Evolutionary conservation across 1,284 basidiomycete species (phyloP), one percentile per base, ranked within the genome.

Genomic region (Marasmius sp.): DNA sequence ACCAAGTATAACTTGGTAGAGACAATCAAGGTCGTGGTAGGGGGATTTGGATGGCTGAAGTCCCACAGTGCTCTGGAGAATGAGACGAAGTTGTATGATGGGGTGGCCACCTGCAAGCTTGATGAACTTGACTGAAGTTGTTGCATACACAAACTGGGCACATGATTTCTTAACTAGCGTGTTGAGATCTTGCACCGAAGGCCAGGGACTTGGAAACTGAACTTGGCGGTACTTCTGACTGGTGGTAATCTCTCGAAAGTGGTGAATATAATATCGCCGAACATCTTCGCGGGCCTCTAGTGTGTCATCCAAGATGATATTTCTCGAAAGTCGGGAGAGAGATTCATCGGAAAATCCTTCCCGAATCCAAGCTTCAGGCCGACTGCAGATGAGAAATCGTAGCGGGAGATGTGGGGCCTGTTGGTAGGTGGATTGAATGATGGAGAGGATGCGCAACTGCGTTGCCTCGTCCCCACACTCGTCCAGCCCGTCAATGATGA

Each of bases 81-180:
- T n/a, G n/a, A n/a, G n/a, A n/a, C n/a, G n/a, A n/a, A n/a, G n/a
- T n/a, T n/a, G 65, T 22, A 68, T 67, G 8, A 64, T 63, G 1
- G 71, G 71, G 33, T 65, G 41, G 50, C 67, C 64, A 50, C 68
- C 60, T 0, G 65, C 57, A 6, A 65, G 63, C 34, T 67, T 65
- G 41, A 73, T 62, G 56, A 68, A 73, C 57, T 66, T 68, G 38
- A 72, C 64, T 2, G 70, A 67, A 3, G 70, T 70, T 1, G 66
- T 59, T 0, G 70, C 69, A 60, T 71, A 73, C 10, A 68, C 68
- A 39, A 66, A 71, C 48, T 71, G 69, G 1, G 70, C 70, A 8
- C 62, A 63, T 11, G 70, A 61, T 16, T 68, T 64, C 20, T 66
- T 57, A 4, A 68, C 69, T 11, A 72, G 64, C 10, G 52, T 48